Percentiles rank a stretch among this genome's conserved stretches.
Conservation (phyloP, 2,329 filamentous ascomycete genomes). For the Penicillium paneum region DNA sequence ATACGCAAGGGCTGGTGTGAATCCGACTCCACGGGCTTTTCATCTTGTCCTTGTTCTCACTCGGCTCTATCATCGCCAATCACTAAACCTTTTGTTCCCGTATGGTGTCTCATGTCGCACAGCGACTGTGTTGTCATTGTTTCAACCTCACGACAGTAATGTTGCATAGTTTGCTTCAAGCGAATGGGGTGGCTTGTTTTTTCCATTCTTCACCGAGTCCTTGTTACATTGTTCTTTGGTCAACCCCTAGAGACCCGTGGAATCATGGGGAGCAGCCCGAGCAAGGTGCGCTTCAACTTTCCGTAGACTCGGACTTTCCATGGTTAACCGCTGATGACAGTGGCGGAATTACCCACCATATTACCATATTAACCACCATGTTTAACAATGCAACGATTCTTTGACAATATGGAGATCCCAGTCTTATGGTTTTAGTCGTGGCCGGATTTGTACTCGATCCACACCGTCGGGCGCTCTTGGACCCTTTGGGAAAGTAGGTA, state of each 20-base stretch:
- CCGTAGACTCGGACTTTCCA: conserved; percentile 9
- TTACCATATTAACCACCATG: neutral
- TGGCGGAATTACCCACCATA: neutral
- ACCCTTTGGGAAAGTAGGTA: conserved; percentile 18
- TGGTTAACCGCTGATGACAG: conserved; percentile 8
- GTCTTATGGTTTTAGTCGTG: conserved; percentile 7
- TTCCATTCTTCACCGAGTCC: neutral
- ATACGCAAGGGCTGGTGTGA: conserved; percentile 11
- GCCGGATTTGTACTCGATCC: conserved; percentile 19
- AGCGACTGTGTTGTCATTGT: neutral
- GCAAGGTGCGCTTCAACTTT: conserved; percentile 5
- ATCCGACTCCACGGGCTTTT: neutral
- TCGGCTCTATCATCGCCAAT: neutral
- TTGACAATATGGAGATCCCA: conserved; percentile 7
- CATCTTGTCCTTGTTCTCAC: neutral
- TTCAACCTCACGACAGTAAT: neutral
- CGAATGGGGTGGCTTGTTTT: neutral
- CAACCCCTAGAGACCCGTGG: neutral
- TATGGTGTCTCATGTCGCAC: neutral
- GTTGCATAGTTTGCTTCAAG: neutral
- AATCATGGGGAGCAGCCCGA: neutral
- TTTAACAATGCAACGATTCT: conserved; percentile 5
- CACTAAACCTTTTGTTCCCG: neutral
- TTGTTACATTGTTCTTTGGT: neutral
- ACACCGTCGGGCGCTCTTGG: conserved; percentile 24